These are phyloP conservation scores for Naganishia friedmannii DNA, from an alignment of 768 basidiomycete genomes.

Conservation along the genomic window DNA sequence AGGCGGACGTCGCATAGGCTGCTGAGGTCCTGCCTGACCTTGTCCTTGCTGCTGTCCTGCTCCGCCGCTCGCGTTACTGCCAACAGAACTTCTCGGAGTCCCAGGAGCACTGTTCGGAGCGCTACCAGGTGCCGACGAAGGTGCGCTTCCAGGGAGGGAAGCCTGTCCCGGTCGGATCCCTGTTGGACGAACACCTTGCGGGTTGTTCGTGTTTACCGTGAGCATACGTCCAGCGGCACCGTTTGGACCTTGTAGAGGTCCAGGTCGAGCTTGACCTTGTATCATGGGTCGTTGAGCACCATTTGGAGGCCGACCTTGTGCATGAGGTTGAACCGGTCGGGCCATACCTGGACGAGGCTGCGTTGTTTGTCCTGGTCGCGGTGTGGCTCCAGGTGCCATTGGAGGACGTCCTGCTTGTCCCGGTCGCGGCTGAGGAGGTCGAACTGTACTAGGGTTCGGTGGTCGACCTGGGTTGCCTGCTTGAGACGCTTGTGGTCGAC, in stretches of 20 bases:
- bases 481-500: neutral
- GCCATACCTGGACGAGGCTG: conserved; percentile 20
- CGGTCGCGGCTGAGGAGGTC: conserved; percentile 14
- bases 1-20: conserved; percentile 12
- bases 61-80: conserved; percentile 11
- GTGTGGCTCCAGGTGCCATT: neutral
- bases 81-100: conserved; percentile 7
- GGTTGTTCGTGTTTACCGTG: neutral
- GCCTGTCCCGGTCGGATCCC: conserved; percentile 6
- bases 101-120: conserved; percentile 19
- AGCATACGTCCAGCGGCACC: conserved; percentile 15
- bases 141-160: conserved; percentile 7
- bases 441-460: neutral
- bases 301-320: conserved; percentile 16
- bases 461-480: conserved; percentile 5
- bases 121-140: conserved; percentile 15
- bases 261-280: conserved; percentile 11
- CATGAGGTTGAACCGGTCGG: conserved; percentile 12
- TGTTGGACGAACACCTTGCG: neutral
- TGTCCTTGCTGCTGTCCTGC: conserved; percentile 13
- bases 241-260: conserved; percentile 14
- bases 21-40: conserved; percentile 1
- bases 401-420: conserved; percentile 15
- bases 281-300: conserved; percentile 9
- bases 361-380: conserved; percentile 10